Evolutionary conservation across 2,329 filamentous ascomycete genomes (phyloP).

Genomic region (Pochonia chlamydosporia): DNA sequence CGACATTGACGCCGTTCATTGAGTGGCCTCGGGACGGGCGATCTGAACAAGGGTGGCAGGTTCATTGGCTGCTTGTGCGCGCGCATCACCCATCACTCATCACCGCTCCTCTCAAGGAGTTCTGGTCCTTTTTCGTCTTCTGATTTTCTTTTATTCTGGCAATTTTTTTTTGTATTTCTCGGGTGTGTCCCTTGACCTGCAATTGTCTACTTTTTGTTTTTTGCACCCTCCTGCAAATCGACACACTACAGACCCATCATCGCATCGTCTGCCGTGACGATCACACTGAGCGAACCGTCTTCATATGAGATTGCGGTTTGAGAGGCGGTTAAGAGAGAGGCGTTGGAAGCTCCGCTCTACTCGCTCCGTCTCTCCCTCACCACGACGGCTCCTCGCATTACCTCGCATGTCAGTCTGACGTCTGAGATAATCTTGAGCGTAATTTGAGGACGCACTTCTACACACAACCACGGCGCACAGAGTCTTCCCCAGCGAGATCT

Average conservation of each 20-base stretch:
- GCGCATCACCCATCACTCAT: constrained; percentile 5
- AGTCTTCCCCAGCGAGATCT: not conserved
- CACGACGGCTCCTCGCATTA: not conserved
- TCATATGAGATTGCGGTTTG: not conserved
- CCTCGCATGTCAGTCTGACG: not conserved
- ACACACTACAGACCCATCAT: not conserved
- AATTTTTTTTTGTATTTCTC: not conserved
- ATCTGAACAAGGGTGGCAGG: constrained; percentile 10
- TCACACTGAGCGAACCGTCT: not conserved
- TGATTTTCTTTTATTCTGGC: not conserved
- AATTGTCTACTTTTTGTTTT: not conserved
- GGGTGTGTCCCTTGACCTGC: not conserved
- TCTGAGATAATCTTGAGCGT: not conserved
- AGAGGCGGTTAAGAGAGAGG: not conserved
- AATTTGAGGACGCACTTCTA: not conserved
- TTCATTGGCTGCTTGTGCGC: constrained; percentile 11
- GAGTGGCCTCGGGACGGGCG: constrained; percentile 6
- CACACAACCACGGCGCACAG: not conserved
- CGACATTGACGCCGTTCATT: not conserved
- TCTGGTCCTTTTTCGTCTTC: not conserved
- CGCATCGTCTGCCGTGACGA: not conserved
- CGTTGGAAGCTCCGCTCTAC: constrained; percentile 1
- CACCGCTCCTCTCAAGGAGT: constrained; percentile 8
- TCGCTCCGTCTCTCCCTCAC: not conserved
- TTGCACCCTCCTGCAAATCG: not conserved